Base-by-base conservation (phyloP, 2,329 filamentous ascomycete species). In the Hypoxylon sp. region DNA sequence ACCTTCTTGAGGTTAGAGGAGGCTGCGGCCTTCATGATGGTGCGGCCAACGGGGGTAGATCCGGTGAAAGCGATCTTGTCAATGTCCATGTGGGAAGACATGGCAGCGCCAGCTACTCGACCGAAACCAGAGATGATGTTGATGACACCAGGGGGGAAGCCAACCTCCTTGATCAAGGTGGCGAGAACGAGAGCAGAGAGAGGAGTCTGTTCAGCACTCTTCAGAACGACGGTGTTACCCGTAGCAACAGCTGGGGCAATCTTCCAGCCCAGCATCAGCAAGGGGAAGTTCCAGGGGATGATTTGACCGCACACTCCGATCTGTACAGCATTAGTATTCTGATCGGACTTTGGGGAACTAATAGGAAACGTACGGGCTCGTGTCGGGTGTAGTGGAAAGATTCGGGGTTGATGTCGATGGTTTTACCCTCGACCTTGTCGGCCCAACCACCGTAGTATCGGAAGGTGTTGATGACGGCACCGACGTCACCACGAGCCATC, bases 361-460 rank as follows among this genome's bases (percentile, higher is more conserved):
- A n/a, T n/a, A n/a, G n/a, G n/a, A n/a, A 6, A 73, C 79, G 63
- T 69, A 82, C 78, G 7, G 91, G 89, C 80, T 96, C 90, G 62
- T 84, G 83, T 66, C 82, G 78, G 59, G 89, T 91, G 78, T 94
- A 95, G 77, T 90, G 87, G 77, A 95, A 91, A 73, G 87, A 90
- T 61, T 89, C 86, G 51, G 83, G 81, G 66, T 81, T 77, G 63
- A 90, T 89, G 66, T 95, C 89, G 60, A 94, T 86, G 48, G 91
- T 90, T 79, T 92, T 91, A 73, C 91, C 91, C 73, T 86, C 81
- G 61, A 94, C 87, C 85, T 96, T 96, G 80, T 96, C 91, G 66
- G 91, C 89, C 86, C 88, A 96, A 56, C 91, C 91, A 67, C 82
- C 91, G 69, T 92, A 94, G 78, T 93, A 97, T 73, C 91, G 85